These are phyloP conservation scores for Ganoderma sinense DNA, from an alignment of 1,284 basidiomycete genomes.

Conservation along the genomic window DNA sequence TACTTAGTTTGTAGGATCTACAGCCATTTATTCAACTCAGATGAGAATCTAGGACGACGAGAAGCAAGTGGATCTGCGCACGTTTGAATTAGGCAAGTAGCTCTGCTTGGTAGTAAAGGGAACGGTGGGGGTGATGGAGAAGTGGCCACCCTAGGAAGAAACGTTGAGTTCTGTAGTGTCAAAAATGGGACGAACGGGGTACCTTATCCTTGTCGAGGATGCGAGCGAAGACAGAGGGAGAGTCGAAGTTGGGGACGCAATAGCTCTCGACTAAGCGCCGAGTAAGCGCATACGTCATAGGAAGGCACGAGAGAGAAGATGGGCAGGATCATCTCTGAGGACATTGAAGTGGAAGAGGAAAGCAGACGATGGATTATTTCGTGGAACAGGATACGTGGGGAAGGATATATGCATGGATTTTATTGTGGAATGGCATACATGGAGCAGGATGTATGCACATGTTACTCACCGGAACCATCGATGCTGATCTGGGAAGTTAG, in stretches of 20 bases:
- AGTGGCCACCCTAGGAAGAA: conserved; percentile 81
- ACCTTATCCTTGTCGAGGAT: conserved; percentile 86
- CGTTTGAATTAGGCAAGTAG: conserved; percentile 89
- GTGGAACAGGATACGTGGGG: not conserved
- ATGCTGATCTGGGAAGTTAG: conserved; percentile 61
- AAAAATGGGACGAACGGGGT: not conserved
- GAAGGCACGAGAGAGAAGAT: not conserved
- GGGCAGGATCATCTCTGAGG: not conserved
- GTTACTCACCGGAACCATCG: conserved; percentile 75
- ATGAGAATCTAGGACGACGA: not conserved
- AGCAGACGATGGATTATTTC: not conserved
- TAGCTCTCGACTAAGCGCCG: conserved; percentile 79
- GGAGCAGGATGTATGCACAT: not conserved
- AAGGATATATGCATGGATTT: too few relatives aligned
- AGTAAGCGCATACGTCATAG: conserved; percentile 11
- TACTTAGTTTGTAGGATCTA: conserved; percentile 84
- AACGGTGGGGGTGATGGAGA: conserved; percentile 79
- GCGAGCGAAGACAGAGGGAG: conserved; percentile 88
- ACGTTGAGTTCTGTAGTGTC: not conserved
- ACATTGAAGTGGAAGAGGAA: not conserved
- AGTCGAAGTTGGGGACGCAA: conserved; percentile 93
- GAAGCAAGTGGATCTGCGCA: conserved; percentile 42
- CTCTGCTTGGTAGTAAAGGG: conserved; percentile 83
- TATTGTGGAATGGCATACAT: too few relatives aligned
- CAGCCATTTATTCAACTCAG: not conserved